phyloP scores from a whole-genome alignment of 1,284 basidiomycete genomes.

The Leccinum discolor region DNA sequence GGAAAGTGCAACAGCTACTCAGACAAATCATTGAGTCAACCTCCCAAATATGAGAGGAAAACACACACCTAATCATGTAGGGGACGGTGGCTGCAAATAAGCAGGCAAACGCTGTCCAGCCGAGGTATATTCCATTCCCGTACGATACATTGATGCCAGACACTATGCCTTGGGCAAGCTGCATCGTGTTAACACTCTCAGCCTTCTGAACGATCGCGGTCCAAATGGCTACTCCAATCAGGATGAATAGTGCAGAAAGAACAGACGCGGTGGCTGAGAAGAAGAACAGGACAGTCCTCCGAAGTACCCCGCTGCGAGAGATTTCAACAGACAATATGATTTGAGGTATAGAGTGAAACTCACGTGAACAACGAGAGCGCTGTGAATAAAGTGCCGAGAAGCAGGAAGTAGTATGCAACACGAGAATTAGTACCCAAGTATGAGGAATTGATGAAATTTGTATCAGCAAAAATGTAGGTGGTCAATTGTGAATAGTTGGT shows the following conservation, averaged over 20 bases:
- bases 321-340: slow-evolving; percentile 9
- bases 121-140: slow-evolving; percentile 63
- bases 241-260: slow-evolving; percentile 58
- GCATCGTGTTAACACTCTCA: slow-evolving; percentile 55
- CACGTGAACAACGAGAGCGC: slow-evolving; percentile 64
- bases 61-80: slow-evolving; percentile 66
- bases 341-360: slow-evolving; percentile 19
- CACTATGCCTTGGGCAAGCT: slow-evolving; percentile 44
- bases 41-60: not conserved
- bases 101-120: slow-evolving; percentile 72
- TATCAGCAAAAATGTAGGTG: slow-evolving; percentile 50
- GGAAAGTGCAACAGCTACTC: slow-evolving; percentile 66
- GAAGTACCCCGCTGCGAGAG: slow-evolving; percentile 59
- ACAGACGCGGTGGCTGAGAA: slow-evolving; percentile 64
- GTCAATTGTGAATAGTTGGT: slow-evolving; percentile 60
- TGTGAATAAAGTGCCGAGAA: slow-evolving; percentile 70
- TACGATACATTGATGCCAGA: slow-evolving; percentile 62
- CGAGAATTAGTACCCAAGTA: slow-evolving; percentile 65
- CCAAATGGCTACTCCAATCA: slow-evolving; percentile 76
- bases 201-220: slow-evolving; percentile 71
- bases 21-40: slow-evolving; percentile 12
- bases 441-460: slow-evolving; percentile 60
- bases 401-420: slow-evolving; percentile 73
- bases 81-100: slow-evolving; percentile 65
- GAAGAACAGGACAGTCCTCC: slow-evolving; percentile 67